Percentiles rank a stretch among this genome's conserved stretches.
Conservation (phyloP, 129 eudicot genomes). For the sunflower (Helianthus annuus) region HanXRQr2.0-SUNRISE NC_035435.2:143753260-143753759, state of each 20-base stretch:
- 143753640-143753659: too few species aligned
- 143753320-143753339: constrained; percentile 60
- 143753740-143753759: too few species aligned
- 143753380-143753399: not conserved
- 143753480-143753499: not conserved
- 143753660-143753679: too few species aligned
- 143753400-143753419: not conserved
- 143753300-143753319: constrained; percentile 56
- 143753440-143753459: constrained; percentile 27
- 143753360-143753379: not conserved
- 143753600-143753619: not conserved
- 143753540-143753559: not conserved
- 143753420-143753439: not conserved
- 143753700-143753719: too few species aligned
- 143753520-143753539: not conserved
- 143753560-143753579: not conserved
- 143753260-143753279: constrained; percentile 51
- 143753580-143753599: not conserved
- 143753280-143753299: constrained; percentile 50
- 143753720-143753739: too few species aligned
- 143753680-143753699: too few species aligned
- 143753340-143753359: constrained; percentile 36
- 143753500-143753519: not conserved
- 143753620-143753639: too few species aligned
- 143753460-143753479: constrained; percentile 26